phyloP scores from a whole-genome alignment of 2,329 filamentous ascomycete species.

The Colletotrichum acutatum region DNA sequence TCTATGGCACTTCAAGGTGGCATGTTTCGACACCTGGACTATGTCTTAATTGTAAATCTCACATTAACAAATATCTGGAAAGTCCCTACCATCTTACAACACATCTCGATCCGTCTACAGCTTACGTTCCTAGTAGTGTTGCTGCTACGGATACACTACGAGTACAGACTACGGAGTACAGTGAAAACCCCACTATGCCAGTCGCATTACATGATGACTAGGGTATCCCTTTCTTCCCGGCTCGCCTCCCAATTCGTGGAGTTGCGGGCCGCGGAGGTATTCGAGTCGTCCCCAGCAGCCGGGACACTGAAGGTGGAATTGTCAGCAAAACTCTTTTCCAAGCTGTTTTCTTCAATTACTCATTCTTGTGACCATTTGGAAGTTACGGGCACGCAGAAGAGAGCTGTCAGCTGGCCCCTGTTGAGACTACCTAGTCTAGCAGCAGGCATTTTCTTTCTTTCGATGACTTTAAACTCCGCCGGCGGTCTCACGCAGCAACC shows the following conservation, averaged over 20 bases:
- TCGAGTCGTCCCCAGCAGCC: neutral
- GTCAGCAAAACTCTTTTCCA: neutral
- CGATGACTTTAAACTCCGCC: neutral
- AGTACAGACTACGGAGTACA: too few species aligned
- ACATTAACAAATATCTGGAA: too few species aligned
- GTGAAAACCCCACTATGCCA: neutral
- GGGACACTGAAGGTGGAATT: neutral
- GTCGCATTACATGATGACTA: neutral
- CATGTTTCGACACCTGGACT: too few species aligned
- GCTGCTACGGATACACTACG: too few species aligned
- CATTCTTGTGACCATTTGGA: too few species aligned
- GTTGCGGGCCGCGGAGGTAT: constrained; percentile 30
- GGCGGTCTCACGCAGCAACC: neutral
- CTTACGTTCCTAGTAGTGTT: too few species aligned
- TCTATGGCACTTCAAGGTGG: too few species aligned
- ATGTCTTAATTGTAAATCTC: too few species aligned
- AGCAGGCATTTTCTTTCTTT: neutral
- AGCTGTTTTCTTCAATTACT: neutral
- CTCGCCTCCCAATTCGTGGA: constrained; percentile 22
- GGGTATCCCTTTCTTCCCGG: constrained; percentile 19
- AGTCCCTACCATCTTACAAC: too few species aligned
- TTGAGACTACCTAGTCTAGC: neutral
- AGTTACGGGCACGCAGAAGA: neutral
- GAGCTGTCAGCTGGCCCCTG: neutral
- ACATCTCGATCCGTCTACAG: too few species aligned